Evolutionary conservation across 2,329 filamentous ascomycete genomes (phyloP).

Genomic region (Colletotrichum australisinense): DNA sequence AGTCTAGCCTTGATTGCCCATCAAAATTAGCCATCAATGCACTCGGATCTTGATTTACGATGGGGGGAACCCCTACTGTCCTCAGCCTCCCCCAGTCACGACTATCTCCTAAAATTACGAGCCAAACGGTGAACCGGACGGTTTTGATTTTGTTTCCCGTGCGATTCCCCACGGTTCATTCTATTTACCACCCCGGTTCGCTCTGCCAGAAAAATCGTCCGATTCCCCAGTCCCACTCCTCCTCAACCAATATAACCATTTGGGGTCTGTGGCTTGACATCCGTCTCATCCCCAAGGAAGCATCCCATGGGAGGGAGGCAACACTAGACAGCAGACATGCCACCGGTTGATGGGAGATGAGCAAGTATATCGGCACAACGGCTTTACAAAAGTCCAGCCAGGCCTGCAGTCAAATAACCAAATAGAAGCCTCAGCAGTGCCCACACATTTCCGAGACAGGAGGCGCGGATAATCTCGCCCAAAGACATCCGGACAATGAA

Average conservation of each 20-base stretch:
- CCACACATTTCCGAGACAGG: conserved; percentile 1
- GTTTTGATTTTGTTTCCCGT: background rate
- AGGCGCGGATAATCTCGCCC: background rate
- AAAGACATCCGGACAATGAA: background rate
- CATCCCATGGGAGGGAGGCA: background rate
- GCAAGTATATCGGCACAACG: background rate
- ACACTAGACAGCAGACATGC: background rate
- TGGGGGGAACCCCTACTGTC: conserved; percentile 16
- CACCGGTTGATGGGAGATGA: background rate
- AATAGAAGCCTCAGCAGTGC: background rate
- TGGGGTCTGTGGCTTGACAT: background rate
- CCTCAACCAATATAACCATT: background rate
- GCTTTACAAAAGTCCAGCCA: background rate
- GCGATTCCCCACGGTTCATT: background rate
- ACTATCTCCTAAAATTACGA: background rate
- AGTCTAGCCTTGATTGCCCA: conserved; percentile 29
- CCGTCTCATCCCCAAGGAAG: background rate
- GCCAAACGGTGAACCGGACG: background rate
- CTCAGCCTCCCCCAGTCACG: background rate
- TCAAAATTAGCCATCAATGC: conserved; percentile 34
- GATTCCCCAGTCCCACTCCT: background rate
- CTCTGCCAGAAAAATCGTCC: conserved; percentile 1
- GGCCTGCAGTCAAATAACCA: background rate
- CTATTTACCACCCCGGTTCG: conserved; percentile 2
- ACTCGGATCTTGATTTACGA: conserved; percentile 17